These are phyloP conservation scores for Avicennia marina DNA, from an alignment of 257 asterid genomes.

Conservation along the genomic window DNA sequence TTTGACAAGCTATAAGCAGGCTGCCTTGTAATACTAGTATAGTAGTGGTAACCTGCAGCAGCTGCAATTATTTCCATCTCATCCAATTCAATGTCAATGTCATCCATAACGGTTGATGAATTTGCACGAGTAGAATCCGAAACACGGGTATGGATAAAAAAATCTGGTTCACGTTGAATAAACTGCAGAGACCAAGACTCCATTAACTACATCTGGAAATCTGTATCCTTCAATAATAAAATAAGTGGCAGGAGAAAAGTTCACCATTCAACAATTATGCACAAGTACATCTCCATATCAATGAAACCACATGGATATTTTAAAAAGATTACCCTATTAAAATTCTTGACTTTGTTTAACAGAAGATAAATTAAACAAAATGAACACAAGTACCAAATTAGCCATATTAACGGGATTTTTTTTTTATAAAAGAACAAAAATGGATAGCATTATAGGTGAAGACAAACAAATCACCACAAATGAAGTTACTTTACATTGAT, in stretches of 20 bases:
- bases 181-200: neutral
- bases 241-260: no score
- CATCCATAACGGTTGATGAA: conserved; percentile 50
- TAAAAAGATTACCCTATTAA: no score
- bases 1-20: conserved; percentile 51
- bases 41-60: conserved; percentile 80
- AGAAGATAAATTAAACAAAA: no score
- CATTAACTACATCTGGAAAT: neutral
- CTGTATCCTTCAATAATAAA: no score
- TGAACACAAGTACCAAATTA: no score
- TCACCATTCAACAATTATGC: neutral
- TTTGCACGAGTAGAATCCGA: conserved; percentile 20
- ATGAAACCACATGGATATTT: neutral
- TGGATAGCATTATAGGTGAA: neutral
- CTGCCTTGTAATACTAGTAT: conserved; percentile 47
- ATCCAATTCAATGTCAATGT: conserved; percentile 69
- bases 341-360: neutral
- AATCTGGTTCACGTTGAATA: neutral
- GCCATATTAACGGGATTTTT: no score
- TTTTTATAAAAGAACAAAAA: no score
- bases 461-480: neutral
- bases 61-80: conserved; percentile 85
- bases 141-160: no score
- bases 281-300: neutral
- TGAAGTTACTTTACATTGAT: no score